These are phyloP conservation scores for Monosporascus sp. DNA, from an alignment of 2,329 filamentous ascomycete species.

Conservation along the genomic window DNA sequence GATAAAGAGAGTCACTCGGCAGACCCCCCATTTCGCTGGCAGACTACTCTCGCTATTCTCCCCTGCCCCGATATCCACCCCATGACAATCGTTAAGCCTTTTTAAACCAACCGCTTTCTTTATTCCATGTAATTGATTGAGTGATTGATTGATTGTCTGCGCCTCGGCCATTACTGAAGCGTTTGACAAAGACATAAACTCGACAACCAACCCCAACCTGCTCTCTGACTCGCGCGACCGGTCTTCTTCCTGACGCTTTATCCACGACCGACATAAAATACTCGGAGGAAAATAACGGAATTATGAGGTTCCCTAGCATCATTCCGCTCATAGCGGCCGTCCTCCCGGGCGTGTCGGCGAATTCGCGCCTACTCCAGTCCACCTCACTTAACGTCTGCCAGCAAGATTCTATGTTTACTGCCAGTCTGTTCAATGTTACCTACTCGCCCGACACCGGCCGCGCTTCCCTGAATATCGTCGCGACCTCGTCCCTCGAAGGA, in stretches of 20 bases:
- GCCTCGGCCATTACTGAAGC: not conserved
- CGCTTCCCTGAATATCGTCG: slow-evolving; percentile 68
- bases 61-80: not conserved
- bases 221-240: not conserved
- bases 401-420: slow-evolving; percentile 77
- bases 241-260: too few species aligned
- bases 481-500: slow-evolving; percentile 75
- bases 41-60: slow-evolving; percentile 1
- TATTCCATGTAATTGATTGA: not conserved
- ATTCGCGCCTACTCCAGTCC: slow-evolving; percentile 67
- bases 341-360: slow-evolving; percentile 44
- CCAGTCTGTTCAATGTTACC: slow-evolving; percentile 80
- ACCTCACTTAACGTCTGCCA: slow-evolving; percentile 82
- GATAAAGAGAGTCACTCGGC: not conserved
- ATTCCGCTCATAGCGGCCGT: slow-evolving; percentile 40
- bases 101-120: not conserved
- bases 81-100: not conserved
- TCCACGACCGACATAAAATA: too few species aligned
- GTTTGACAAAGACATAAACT: not conserved
- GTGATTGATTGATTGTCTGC: not conserved
- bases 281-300: slow-evolving; percentile 9
- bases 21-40: not conserved
- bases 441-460: slow-evolving; percentile 72
- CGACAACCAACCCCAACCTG: not conserved
- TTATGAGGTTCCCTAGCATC: slow-evolving; percentile 42